Evolutionary conservation across 495 filamentous ascomycete genomes (phyloP).

Genomic region (Penicillium pulvis): DNA sequence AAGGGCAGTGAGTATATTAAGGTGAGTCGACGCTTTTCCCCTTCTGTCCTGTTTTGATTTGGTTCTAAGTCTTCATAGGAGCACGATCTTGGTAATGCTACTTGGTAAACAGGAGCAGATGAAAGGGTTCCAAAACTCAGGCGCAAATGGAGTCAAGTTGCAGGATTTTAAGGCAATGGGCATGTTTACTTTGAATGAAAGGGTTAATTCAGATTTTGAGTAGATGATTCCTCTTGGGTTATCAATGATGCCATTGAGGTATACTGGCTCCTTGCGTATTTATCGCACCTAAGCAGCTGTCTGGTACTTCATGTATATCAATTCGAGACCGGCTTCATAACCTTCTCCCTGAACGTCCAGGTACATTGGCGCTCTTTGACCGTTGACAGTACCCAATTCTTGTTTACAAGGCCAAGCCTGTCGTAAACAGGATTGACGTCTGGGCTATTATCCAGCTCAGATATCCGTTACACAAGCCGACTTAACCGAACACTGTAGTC

Average conservation of each 20-base stretch:
- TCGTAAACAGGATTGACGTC: too few species aligned
- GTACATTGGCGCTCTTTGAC: too few species aligned
- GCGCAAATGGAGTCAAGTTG: conserved; percentile 34
- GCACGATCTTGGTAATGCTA: conserved; percentile 76
- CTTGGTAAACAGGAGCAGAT: conserved; percentile 28
- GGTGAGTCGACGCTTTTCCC: conserved; percentile 45
- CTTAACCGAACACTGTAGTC: background rate
- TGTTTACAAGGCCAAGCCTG: too few species aligned
- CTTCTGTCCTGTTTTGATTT: background rate
- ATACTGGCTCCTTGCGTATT: background rate
- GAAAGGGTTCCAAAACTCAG: conserved; percentile 12
- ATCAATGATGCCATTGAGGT: too few species aligned
- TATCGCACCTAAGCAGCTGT: background rate
- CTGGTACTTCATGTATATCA: background rate
- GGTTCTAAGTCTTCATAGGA: conserved; percentile 51
- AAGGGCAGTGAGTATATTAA: conserved; percentile 86
- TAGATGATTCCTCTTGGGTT: background rate
- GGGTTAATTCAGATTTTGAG: background rate
- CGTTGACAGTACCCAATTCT: too few species aligned
- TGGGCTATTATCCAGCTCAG: too few species aligned
- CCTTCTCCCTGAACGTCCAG: too few species aligned
- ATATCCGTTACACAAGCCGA: too few species aligned
- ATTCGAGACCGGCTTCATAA: too few species aligned
- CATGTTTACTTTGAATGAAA: conserved; percentile 4
- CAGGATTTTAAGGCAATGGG: conserved; percentile 7